Percentiles rank a stretch among this genome's conserved stretches.
These are phyloP conservation scores for Xylaria sp. DNA, from an alignment of 2,329 filamentous ascomycete genomes.

Conservation along the genomic window DNA sequence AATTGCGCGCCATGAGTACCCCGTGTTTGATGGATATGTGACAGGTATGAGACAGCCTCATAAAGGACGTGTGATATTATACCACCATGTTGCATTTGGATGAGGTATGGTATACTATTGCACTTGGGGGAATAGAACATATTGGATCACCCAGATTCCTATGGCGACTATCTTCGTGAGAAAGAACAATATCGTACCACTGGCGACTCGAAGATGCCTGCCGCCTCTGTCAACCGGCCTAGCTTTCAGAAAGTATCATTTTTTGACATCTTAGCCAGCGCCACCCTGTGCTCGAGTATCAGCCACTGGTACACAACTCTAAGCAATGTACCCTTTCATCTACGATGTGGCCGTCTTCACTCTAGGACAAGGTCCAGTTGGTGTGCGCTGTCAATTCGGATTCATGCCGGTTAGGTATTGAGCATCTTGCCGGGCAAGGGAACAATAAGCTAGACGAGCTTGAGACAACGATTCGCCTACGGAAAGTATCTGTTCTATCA, in stretches of 20 bases:
- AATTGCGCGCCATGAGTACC: neutral
- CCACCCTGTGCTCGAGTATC: neutral
- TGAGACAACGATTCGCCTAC: neutral
- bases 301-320: neutral
- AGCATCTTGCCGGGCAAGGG: neutral
- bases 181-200: neutral
- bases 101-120: neutral
- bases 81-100: neutral
- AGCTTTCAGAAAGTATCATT: slow-evolving; percentile 14
- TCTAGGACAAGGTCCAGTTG: neutral
- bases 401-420: neutral
- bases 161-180: neutral
- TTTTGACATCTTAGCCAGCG: neutral
- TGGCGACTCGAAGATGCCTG: slow-evolving; percentile 2
- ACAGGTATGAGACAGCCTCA: neutral
- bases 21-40: neutral
- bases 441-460: neutral
- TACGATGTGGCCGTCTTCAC: slow-evolving; percentile 7
- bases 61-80: neutral
- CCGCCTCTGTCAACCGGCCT: neutral
- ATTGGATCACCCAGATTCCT: neutral
- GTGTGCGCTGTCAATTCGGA: neutral
- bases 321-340: neutral
- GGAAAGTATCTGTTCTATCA: neutral
- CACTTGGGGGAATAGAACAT: neutral